These are phyloP conservation scores for Candida parachauliodes DNA, from an alignment of 805 yeast species.

Conservation along the genomic window DNA sequence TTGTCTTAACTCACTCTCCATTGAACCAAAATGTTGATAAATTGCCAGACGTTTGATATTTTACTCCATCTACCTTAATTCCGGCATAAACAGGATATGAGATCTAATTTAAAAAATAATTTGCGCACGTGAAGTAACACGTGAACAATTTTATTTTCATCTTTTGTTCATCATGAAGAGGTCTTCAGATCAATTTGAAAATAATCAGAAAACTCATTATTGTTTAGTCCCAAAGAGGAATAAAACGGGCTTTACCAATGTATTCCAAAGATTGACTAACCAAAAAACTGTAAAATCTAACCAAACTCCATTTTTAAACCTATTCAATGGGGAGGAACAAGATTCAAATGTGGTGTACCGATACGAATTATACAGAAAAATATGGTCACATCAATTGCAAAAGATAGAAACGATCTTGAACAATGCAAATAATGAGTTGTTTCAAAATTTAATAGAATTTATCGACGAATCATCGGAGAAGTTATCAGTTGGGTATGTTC, in stretches of 20 bases:
- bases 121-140: too few species aligned
- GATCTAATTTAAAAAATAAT: too few species aligned
- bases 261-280: slow-evolving; percentile 2
- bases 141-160: too few species aligned
- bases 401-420: slow-evolving; percentile 28
- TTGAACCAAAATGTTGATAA: too few species aligned
- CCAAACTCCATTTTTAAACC: slow-evolving; percentile 19
- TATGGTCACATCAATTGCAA: slow-evolving; percentile 26
- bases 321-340: slow-evolving; percentile 23
- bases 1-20: not conserved
- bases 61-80: too few species aligned
- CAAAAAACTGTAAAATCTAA: not conserved
- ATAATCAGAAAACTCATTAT: slow-evolving; percentile 33
- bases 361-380: slow-evolving; percentile 19
- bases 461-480: slow-evolving; percentile 14
- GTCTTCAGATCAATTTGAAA: not conserved
- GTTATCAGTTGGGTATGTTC: slow-evolving; percentile 31
- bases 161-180: too few species aligned
- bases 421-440: slow-evolving; percentile 30
- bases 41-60: too few species aligned
- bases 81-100: too few species aligned
- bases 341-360: slow-evolving; percentile 18
- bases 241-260: not conserved
- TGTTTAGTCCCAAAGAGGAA: slow-evolving; percentile 16
- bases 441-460: slow-evolving; percentile 22